phyloP scores from a whole-genome alignment of 1,139 yeast species.

The Candida tropicalis region DNA sequence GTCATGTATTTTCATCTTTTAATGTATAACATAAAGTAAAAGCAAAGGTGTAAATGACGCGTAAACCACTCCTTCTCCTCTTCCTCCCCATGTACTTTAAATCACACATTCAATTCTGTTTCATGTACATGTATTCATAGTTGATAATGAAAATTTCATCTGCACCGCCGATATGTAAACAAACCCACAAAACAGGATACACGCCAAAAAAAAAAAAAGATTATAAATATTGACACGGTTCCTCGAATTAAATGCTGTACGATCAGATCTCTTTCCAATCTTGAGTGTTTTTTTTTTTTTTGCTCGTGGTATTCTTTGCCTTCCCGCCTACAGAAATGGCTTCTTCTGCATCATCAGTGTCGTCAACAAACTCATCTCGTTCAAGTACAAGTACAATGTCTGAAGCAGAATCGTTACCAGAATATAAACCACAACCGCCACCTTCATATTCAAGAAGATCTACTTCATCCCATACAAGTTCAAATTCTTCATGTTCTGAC shows the following conservation, averaged over 20 bases:
- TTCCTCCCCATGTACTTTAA: too few relatives aligned
- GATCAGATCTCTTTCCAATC: neutral
- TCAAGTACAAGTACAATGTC: neutral
- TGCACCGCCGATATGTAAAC: neutral
- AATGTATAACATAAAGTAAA: neutral
- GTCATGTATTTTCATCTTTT: neutral
- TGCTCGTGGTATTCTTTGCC: neutral
- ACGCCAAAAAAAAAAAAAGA: neutral
- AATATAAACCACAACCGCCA: conserved; percentile 13
- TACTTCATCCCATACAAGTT: too few relatives aligned
- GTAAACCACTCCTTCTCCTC: too few relatives aligned
- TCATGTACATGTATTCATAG: neutral
- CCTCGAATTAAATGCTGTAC: neutral
- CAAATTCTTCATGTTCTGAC: conserved; percentile 19
- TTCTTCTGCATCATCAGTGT: neutral
- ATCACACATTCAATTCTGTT: neutral
- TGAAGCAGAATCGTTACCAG: neutral
- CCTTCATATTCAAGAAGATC: conserved; percentile 14
- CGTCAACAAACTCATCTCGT: neutral
- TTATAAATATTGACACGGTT: neutral
- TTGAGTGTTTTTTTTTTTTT: neutral
- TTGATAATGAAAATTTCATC: conserved; percentile 3
- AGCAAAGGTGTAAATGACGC: too few relatives aligned
- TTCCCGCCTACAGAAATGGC: neutral
- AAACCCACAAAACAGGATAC: neutral